A percentile compares a stretch with the other conserved stretches of the same genome.
Evolutionary conservation across 495 filamentous ascomycete genomes (phyloP).

Genomic region (Penicillium daleae): DNA sequence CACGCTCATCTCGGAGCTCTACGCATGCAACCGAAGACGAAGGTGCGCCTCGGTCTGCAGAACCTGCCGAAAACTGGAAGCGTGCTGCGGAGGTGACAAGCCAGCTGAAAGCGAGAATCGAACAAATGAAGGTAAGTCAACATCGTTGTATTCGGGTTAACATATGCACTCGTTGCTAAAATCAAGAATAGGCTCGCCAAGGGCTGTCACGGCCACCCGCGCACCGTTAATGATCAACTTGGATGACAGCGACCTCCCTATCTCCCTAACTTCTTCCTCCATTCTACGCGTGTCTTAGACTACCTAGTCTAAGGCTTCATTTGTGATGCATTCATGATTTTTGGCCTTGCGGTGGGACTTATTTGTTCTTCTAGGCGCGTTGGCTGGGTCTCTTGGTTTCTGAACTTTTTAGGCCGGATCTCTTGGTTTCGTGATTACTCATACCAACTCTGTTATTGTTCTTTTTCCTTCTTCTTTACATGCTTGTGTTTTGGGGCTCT

Average conservation of each 20-base stretch:
- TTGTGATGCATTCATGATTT: slow-evolving; percentile 18
- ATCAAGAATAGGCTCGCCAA: slow-evolving; percentile 42
- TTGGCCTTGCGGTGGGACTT: slow-evolving; percentile 19
- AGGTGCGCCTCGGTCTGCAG: slow-evolving; percentile 38
- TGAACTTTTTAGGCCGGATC: slow-evolving; percentile 21
- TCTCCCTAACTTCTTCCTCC: slow-evolving; percentile 19
- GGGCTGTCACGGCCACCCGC: slow-evolving; percentile 46
- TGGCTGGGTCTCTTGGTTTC: slow-evolving; percentile 21
- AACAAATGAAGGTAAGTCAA: slow-evolving; percentile 73
- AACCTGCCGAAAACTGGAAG: slow-evolving; percentile 92
- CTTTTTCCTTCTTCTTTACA: not conserved
- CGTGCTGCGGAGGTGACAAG: slow-evolving; percentile 98
- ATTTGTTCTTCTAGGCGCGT: slow-evolving; percentile 25
- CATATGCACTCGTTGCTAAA: slow-evolving; percentile 1
- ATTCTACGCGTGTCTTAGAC: slow-evolving; percentile 23
- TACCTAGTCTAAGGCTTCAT: slow-evolving; percentile 21
- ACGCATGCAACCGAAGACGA: slow-evolving; percentile 44
- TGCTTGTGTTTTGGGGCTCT: not conserved
- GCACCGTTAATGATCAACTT: slow-evolving; percentile 41
- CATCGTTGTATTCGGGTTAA: no score
- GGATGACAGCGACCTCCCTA: slow-evolving; percentile 29
- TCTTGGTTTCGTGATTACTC: slow-evolving; percentile 26
- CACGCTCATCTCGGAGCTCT: slow-evolving; percentile 47
- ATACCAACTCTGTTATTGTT: slow-evolving; percentile 20
- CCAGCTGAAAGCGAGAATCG: slow-evolving; percentile 94